Evolutionary conservation across 2,329 filamentous ascomycete species (phyloP), one percentile per base, ranked within the genome.

Genomic region (Fusarium sp.): DNA sequence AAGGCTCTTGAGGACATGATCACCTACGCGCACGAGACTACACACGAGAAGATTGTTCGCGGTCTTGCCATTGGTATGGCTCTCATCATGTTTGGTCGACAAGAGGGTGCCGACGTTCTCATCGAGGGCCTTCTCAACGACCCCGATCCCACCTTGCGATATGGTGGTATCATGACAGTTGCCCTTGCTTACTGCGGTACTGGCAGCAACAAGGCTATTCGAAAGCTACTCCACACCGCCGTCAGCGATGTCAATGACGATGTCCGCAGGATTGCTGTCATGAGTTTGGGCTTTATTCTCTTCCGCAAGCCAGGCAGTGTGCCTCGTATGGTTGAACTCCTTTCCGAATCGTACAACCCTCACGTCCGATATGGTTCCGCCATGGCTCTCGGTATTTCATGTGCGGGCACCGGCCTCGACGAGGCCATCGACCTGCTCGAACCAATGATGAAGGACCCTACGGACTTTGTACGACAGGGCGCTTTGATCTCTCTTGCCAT

Each of bases 381-480:
- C 49, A 97, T 99, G 93, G 96, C 96, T 38, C 86, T 99, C 11
- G 95, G 95, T 78, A 99, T 99, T 71, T 96, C 96, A 23, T 99
- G 96, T 71, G 95, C 95, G 23, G 95, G 95, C 43, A 99, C 95
- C 48, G 95, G 95, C 13, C 83, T 98, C 27, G 93, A 97, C 62
- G 95, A 99, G 78, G 95, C 96, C 19, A 95, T 98, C 61, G 95
- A 99, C 71, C 84, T 99, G 15, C 84, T 99, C 5, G 95, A 99
- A 80, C 95, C 95, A 15, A 99, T 99, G 95, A 93, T 97, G 82
- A 99, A 98, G 82, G 95, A 99, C 70, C 96, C 95, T 8, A 96
- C 93, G 55, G 95, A 99, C 79, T 99, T 99, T 74, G 95, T 99
- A 48, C 89, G 96, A 68, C 95, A 99, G 77, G 95, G 96, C 73